Evolutionary conservation across 2,329 filamentous ascomycete genomes (phyloP), one percentile per base, ranked within the genome.

Genomic region (Fusarium aywerte): DNA sequence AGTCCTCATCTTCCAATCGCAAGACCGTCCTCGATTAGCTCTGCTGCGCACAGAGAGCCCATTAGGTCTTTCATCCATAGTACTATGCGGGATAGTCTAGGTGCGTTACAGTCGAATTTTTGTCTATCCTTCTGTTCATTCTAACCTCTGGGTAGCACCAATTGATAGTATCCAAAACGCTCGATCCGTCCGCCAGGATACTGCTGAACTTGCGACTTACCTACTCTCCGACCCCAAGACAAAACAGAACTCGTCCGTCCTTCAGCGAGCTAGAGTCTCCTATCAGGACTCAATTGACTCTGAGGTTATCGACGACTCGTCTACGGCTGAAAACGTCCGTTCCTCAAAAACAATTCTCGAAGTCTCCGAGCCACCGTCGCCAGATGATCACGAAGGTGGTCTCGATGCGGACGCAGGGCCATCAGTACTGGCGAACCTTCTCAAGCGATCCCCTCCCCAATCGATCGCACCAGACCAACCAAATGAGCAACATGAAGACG

Each of bases 181-280:
- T 32, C 88, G 89, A 60, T 91, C 89, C 68, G 90, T 97, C 38
- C 90, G 93, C 67, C 90, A 96, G 78, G 90, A 96, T 75, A 96
- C 93, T 4, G 92, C 93, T 50, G 92, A 97, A 78, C 84, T 97
- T 57, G 93, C 93, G 40, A 92, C 88, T 18, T 93, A 94, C 76
- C 89, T 92, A 48, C 85, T 97, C 27, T 90, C 90, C 36, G 88
- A 91, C 70, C 84, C 85, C 70, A 79, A 83, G 58, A 76, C 80
- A 58, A 71, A 76, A 40, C 79, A 77, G 40, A 80, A 76, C 62
- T 78, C 82, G 6, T 79, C 81, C 11, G 84, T 87, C 59, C 77
- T 87, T n/a, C 75, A 77, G 23, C 75, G 77, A 36, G 66, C 72
- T 9, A 73, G 77, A 59, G 54, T 71, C 15, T 77, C 76, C 2